These are phyloP conservation scores for Trypanosoma rangeli DNA, from an alignment of 208 protist species.

Conservation along the genomic window DNA sequence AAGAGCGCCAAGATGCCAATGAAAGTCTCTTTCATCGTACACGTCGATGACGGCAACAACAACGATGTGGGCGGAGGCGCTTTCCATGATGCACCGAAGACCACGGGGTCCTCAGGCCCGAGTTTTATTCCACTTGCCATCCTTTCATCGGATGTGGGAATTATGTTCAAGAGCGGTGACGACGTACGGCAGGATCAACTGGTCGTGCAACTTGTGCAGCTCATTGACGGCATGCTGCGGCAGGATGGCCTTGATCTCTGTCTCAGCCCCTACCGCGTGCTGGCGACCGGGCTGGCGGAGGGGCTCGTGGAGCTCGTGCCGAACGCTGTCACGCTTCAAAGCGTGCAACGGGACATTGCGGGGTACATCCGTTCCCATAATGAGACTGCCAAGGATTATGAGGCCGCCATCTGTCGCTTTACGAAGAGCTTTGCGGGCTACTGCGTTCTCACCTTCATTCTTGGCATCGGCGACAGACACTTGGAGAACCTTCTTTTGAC, in stretches of 20 bases:
- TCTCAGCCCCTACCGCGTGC: conserved; percentile 93
- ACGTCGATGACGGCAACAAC: conserved; percentile 3
- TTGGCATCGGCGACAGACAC: conserved; percentile 96
- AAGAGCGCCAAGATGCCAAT: conserved; percentile 85
- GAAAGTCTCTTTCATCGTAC: conserved; percentile 41
- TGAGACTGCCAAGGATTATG: conserved; percentile 52
- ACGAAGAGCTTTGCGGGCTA: conserved; percentile 96
- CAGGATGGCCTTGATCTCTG: conserved; percentile 94
- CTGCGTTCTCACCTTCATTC: conserved; percentile 96
- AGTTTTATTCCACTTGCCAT: conserved; percentile 11
- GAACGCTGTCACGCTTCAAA: conserved; percentile 79
- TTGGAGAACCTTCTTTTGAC: conserved; percentile 96
- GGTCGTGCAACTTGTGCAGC: conserved; percentile 90
- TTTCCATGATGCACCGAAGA: conserved; percentile 10
- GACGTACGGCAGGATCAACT: conserved; percentile 98
- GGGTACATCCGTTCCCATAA: conserved; percentile 78
- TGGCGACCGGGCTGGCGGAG: conserved; percentile 76
- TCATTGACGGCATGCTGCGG: conserved; percentile 92
- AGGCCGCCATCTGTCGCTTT: conserved; percentile 92
- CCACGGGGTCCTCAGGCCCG: background rate
- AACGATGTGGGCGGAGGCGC: background rate
- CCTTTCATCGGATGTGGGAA: conserved; percentile 11
- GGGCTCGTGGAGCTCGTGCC: conserved; percentile 88
- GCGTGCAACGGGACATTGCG: conserved; percentile 71
- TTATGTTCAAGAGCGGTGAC: conserved; percentile 96